A percentile compares a stretch with the other conserved stretches of the same genome.
Conservation (phyloP, 306 rosid genomes). For the Inga laurina region DNA sequence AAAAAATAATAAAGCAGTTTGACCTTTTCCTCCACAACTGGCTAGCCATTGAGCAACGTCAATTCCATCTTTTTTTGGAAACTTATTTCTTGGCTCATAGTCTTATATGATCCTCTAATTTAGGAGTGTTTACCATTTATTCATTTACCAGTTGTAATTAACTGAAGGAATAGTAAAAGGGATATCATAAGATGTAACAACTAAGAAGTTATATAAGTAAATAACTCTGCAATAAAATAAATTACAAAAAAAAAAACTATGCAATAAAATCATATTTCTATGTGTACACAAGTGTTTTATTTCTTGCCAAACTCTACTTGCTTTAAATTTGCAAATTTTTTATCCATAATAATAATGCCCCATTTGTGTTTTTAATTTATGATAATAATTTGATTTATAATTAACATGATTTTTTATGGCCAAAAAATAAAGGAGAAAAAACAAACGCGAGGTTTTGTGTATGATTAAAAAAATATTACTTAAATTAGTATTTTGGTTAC, state of each 20-base stretch:
- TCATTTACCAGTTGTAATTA: slow-evolving; percentile 35
- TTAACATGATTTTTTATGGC: neutral
- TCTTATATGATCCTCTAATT: slow-evolving; percentile 42
- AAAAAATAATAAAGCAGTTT: neutral
- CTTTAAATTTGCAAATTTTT: neutral
- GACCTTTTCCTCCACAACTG: slow-evolving; percentile 34
- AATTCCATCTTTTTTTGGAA: slow-evolving; percentile 40
- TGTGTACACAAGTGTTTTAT: neutral
- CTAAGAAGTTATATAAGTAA: neutral
- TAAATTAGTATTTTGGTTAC: neutral
- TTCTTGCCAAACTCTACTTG: neutral
- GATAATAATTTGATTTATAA: neutral
- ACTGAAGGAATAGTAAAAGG: slow-evolving; percentile 19
- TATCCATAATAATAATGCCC: neutral
- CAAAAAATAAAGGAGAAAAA: neutral
- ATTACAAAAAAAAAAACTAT: too few species aligned
- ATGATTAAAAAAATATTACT: too few species aligned
- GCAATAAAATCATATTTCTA: neutral
- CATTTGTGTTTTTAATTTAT: neutral
- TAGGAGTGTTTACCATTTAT: slow-evolving; percentile 35
- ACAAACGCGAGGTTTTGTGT: neutral
- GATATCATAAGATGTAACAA: slow-evolving; percentile 15
- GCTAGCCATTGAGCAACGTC: slow-evolving; percentile 37
- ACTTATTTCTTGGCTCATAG: slow-evolving; percentile 39
- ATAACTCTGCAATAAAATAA: neutral